phyloP scores from a whole-genome alignment of 257 asterid genomes.

The Solanum habrochaites region DNA sequence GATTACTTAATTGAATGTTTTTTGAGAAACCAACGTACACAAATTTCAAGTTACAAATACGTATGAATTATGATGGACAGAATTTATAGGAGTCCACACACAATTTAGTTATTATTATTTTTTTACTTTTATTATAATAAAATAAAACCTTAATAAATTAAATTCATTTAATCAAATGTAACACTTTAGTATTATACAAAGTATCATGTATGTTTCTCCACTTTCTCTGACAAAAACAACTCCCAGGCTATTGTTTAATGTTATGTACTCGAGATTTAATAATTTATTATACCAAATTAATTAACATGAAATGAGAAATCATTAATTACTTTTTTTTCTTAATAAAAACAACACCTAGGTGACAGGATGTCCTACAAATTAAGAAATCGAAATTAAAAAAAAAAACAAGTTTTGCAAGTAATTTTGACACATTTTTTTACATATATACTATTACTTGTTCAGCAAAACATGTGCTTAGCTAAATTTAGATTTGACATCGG shows the following conservation, averaged over 20 bases:
- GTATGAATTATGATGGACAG: background rate
- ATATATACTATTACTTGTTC: too few species aligned
- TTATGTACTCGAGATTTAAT: background rate
- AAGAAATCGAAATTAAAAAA: background rate
- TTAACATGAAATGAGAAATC: background rate
- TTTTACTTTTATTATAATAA: background rate
- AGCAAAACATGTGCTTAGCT: too few species aligned
- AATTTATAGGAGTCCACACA: background rate
- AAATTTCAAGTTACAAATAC: background rate
- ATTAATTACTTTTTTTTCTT: background rate
- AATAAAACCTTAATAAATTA: background rate
- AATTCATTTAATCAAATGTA: background rate
- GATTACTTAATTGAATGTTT: too few species aligned
- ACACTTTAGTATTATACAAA: background rate
- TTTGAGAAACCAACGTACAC: background rate
- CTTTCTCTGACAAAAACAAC: background rate
- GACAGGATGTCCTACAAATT: background rate
- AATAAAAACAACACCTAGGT: background rate
- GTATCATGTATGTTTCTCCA: background rate
- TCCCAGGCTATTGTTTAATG: background rate
- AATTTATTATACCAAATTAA: background rate
- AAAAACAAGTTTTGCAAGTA: background rate
- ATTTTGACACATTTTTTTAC: background rate
- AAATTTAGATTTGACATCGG: background rate
- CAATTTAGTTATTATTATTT: background rate